Conservation (phyloP, 192 early-diverging fungal genomes). For the Linnemannia zychae region DNA sequence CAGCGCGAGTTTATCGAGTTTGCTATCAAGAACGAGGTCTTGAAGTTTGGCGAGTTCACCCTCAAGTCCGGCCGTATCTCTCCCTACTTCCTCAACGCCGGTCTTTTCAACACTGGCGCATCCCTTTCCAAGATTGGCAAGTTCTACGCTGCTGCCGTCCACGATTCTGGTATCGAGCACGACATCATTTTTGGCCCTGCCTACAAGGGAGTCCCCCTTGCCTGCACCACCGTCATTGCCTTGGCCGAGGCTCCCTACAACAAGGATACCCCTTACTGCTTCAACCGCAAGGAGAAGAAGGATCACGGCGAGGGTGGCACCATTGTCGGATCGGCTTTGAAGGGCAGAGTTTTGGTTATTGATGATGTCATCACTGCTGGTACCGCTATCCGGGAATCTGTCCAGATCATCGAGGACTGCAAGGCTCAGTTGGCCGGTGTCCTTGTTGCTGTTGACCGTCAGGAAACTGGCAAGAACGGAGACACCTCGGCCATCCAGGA, state of each 20-base stretch:
- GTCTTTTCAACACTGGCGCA: slow-evolving; percentile 93
- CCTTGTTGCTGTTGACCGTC: slow-evolving; percentile 93
- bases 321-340: slow-evolving; percentile 91
- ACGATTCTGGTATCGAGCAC: slow-evolving; percentile 75
- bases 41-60: slow-evolving; percentile 93
- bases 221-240: slow-evolving; percentile 84
- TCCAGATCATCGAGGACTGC: slow-evolving; percentile 81
- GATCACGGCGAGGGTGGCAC: slow-evolving; percentile 98
- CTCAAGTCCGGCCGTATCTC: slow-evolving; percentile 96
- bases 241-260: slow-evolving; percentile 70
- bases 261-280: slow-evolving; percentile 84
- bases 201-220: slow-evolving; percentile 98
- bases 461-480: slow-evolving; percentile 79
- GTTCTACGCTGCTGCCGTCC: slow-evolving; percentile 92
- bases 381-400: slow-evolving; percentile 95
- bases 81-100: slow-evolving; percentile 99
- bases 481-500: slow-evolving; percentile 92
- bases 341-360: slow-evolving; percentile 84
- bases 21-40: slow-evolving; percentile 85
- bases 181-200: slow-evolving; percentile 98
- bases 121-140: slow-evolving; percentile 86
- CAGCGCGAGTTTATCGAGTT: slow-evolving; percentile 96
- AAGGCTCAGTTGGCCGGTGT: slow-evolving; percentile 87
- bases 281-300: slow-evolving; percentile 99
- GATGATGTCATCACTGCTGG: slow-evolving; percentile 99